Evolutionary conservation across 345 rosid genomes (phyloP), one percentile per base, ranked within the genome.

Genomic region (Heritiera fomes): DNA sequence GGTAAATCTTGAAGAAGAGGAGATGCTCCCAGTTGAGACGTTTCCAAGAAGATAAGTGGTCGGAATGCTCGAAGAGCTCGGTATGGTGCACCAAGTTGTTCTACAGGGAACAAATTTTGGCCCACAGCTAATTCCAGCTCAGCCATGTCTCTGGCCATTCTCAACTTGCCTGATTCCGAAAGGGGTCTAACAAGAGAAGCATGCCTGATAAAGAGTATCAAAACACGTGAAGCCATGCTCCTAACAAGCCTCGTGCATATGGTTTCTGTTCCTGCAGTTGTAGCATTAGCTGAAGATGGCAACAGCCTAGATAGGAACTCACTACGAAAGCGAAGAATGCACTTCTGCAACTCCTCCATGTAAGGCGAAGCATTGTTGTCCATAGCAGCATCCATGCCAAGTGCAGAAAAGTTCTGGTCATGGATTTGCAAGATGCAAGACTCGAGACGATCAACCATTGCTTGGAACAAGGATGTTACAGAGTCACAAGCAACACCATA

Each of bases 61-160:
- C 98, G 87, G 73, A 97, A 97, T 74, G 99, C 98, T 77, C 99
- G 87, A 63, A 97, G 98, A 65, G 99, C 98, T 79, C 93, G 87
- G 81, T 94, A 94, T 0, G 99, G 99, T 45, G 96, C 86, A 70
- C 99, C 97, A 7, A 97, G 96, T 78, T 94, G 98, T 85, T 97
- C 98, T n/a, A 94, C 98, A 2, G 98, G 97, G 82, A 91, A 94
- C 83, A 97, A 71, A 83, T 91, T 93, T 84, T 97, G 98, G 73
- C 99, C 95, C 62, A 97, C 98, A 7, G 97, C 89, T 75, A 97
- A 86, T 89, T 97, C 99, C 70, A 97, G 87, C 89, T 97, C 99
- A 8, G 99, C 99, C 99, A 97, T 97, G 87, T 97, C 99, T 82
- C 90, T 87, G 41, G 98, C 98, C 96, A 97, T 90, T 75, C 98